Evolutionary conservation across 805 yeast species (phyloP).

Genomic region (Alloascoidea africana): DNA sequence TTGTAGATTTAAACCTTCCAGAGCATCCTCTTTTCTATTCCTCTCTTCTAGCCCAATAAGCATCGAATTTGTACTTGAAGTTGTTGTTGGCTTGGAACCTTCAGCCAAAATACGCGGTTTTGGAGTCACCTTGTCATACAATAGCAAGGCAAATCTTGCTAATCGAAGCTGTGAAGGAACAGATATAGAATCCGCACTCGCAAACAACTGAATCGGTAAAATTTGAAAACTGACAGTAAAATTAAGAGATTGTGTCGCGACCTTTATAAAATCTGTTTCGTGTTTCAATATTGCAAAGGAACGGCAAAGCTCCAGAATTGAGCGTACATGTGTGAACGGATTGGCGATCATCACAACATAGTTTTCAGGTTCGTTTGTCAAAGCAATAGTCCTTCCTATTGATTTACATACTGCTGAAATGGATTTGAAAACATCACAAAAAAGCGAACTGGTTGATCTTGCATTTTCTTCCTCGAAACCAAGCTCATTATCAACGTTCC

Average conservation of each 20-base stretch:
- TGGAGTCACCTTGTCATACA: conserved; percentile 16
- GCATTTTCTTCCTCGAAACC: too few species aligned
- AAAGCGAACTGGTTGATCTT: conserved; percentile 2
- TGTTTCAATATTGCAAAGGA: background rate
- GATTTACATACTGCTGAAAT: conserved; percentile 4
- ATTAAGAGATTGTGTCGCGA: background rate
- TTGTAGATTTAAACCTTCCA: background rate
- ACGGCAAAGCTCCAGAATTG: conserved; percentile 12
- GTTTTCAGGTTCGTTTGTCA: conserved; percentile 4
- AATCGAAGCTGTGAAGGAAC: conserved; percentile 14
- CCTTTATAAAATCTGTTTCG: background rate
- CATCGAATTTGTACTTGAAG: too few species aligned
- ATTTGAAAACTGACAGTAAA: conserved; percentile 5
- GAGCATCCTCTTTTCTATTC: too few species aligned
- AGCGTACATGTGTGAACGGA: conserved; percentile 8
- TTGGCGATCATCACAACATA: conserved; percentile 9
- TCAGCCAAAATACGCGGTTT: background rate
- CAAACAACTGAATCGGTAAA: conserved; percentile 8
- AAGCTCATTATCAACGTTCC: background rate
- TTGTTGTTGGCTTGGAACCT: too few species aligned
- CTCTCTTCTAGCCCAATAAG: too few species aligned
- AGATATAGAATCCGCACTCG: conserved; percentile 13
- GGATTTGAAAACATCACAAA: background rate
- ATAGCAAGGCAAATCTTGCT: conserved; percentile 13
- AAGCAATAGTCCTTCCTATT: background rate